A percentile compares a stretch with the other conserved stretches of the same genome.
Evolutionary conservation across 2,329 filamentous ascomycete species (phyloP).

Genomic region (Davidsoniella neocaledoniae): DNA sequence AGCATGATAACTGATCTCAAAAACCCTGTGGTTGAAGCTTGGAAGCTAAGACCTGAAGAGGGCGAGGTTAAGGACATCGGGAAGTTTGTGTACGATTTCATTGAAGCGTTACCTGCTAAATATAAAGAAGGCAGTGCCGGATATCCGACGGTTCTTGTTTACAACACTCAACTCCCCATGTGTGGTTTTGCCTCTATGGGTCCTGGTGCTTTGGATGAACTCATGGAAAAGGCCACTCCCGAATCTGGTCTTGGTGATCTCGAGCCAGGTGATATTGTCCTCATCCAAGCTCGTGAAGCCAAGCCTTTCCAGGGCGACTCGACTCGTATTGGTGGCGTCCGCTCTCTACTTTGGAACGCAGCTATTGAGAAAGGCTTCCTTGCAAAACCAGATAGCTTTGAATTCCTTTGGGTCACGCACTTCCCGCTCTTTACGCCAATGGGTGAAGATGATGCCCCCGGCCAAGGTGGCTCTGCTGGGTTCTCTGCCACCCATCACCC

Average conservation of each 20-base stretch:
- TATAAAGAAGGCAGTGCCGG: conserved; percentile 56
- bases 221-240: conserved; percentile 18
- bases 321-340: conserved; percentile 52
- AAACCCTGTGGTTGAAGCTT: conserved; percentile 58
- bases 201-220: conserved; percentile 17
- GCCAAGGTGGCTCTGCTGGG: conserved; percentile 66
- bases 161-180: conserved; percentile 56
- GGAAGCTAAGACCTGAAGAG: conserved; percentile 45
- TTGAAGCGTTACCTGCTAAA: conserved; percentile 43
- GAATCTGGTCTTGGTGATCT: conserved; percentile 21
- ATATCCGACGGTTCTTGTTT: conserved; percentile 64
- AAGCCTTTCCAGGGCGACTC: conserved; percentile 55
- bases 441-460: conserved; percentile 38
- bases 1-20: conserved; percentile 56
- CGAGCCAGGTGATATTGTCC: conserved; percentile 58
- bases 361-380: conserved; percentile 49
- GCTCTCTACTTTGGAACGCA: conserved; percentile 50
- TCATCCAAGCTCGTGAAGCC: conserved; percentile 62
- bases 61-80: conserved; percentile 34
- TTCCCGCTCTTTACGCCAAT: conserved; percentile 82
- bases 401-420: conserved; percentile 71
- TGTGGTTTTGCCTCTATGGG: conserved; percentile 64
- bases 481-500: conserved; percentile 86
- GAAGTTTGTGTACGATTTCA: conserved; percentile 50
- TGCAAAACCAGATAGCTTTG: conserved; percentile 31